Evolutionary conservation across 768 basidiomycete species (phyloP), one percentile per base, ranked within the genome.

Genomic region (Rhodosporidiobolus sp.): DNA sequence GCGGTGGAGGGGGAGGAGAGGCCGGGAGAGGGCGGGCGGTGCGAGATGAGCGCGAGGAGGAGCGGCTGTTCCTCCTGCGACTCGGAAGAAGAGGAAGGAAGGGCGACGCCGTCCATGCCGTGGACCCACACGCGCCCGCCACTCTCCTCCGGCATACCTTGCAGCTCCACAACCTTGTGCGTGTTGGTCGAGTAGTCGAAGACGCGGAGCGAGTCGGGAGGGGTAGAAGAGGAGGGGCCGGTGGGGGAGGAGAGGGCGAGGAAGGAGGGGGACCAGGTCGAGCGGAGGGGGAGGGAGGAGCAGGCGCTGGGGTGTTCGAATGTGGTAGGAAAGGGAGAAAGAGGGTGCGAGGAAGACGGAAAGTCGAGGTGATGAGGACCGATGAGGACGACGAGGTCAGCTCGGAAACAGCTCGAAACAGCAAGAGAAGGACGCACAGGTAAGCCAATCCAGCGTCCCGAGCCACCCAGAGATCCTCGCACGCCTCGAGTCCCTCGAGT

Each of bases 31-130:
- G 46, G 60, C 45, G 81, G 82, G 38, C 87, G 86, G 78, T 90
- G 89, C 78, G 90, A 90, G 73, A 90, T 82, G 26, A 88, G 82
- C 77, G 88, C 90, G 26, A 90, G 82, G 73, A 85, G 88, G 14
- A 89, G 83, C 61, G 84, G 80, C 20, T 82, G 79, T 10, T 85
- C 82, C 63, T 17, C 46, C 46, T 48, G 4, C 50, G 7, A 49
- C 38, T 43, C 38, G 38, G 38, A 43, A 43, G 34, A 69, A 69
- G 54, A 69, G 45, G 17, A 60, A 48, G 53, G 11, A 88, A 87
- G 0, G 84, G 81, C 14, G 88, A 87, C 28, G 89, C 38, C 85
- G 69, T 90, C 88, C 85, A 90, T 85, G 17, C 88, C 88, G 67
- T 89, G 88, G 19, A 86, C 75, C 22, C 85, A 64, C 10, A 70